Base-by-base conservation (phyloP, 768 basidiomycete genomes). In the Termitomyces sp. region DNA sequence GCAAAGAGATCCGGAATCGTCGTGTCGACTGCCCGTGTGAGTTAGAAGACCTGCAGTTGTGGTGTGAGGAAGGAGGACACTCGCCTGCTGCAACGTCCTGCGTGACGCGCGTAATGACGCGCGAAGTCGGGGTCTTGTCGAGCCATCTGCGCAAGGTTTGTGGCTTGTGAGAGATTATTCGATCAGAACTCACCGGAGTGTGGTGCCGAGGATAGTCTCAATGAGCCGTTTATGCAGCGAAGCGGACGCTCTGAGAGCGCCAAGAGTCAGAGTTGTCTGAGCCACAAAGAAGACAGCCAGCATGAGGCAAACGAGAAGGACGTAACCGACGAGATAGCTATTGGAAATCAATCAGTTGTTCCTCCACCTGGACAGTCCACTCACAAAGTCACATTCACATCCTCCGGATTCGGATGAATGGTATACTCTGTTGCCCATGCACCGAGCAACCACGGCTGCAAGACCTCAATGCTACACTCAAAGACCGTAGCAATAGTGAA, bases 101-200 rank as follows among this genome's bases (percentile, higher is more conserved):
- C 0, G 86, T 88, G 65, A 81, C 82, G 31, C 86, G 76, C 20
- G 84, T 73, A 37, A 87, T 81, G 53, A 90, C 79, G 2, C 87
- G 79, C 14, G 75, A 72, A 1, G 70, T 67, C 8, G 77, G 76
- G 0, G 78, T 79, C 37, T 72, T 70, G 57, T 76, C 74, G 20
- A 79, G 73, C 73, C 72, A 86, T 67, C 85, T 80, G 10, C 24
- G 32, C 1, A 13, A 31, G n/a, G 31, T 13, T 24, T 16, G 34
- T n/a, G 16, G 37, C 9, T 3, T 6, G 5, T 14, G 5, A 2
- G 32, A 22, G 12, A 6, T 3, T 8, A 7, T 26, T 22, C 53
- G 12, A 22, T 46, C 20, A 16, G n/a, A 29, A 54, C 70, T 20
- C 39, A 82, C 85, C 83, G 75, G 22, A 87, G 66, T 0, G 87